Evolutionary conservation across 805 yeast species (phyloP).

Genomic region (Wickerhamomyces bisporus): DNA sequence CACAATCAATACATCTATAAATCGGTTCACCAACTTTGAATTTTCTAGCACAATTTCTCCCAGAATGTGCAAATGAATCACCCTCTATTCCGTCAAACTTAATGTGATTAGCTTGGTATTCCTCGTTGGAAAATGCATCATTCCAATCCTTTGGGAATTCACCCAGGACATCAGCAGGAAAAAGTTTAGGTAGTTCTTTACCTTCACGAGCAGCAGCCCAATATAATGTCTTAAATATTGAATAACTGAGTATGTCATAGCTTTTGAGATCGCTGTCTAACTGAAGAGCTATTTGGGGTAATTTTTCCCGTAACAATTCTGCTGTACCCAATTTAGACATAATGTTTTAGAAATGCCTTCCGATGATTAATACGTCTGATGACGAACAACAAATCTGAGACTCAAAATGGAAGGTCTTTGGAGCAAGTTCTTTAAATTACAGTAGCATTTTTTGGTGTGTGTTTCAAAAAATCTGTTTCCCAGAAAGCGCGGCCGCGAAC

Average conservation of each 20-base stretch:
- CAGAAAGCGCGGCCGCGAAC: too few relatives aligned
- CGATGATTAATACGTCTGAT: too few relatives aligned
- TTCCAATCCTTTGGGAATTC: conserved; percentile 7
- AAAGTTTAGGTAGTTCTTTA: conserved; percentile 26
- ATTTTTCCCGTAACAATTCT: too few relatives aligned
- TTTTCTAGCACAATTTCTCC: conserved; percentile 65
- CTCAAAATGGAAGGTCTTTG: too few relatives aligned
- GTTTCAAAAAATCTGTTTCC: too few relatives aligned
- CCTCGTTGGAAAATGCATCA: neutral
- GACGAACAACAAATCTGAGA: too few relatives aligned
- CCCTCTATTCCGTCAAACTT: neutral
- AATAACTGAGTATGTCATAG: neutral
- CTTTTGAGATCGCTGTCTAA: conserved; percentile 3
- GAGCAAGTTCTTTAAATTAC: too few relatives aligned
- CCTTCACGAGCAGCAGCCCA: conserved; percentile 36
- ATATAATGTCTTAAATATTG: conserved; percentile 15
- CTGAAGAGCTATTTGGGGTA: too few relatives aligned
- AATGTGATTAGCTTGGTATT: too few relatives aligned
- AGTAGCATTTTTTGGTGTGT: too few relatives aligned
- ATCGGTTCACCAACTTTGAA: conserved; percentile 60
- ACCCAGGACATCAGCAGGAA: conserved; percentile 23
- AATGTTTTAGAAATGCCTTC: too few relatives aligned
- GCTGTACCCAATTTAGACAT: too few relatives aligned
- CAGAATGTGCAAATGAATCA: conserved; percentile 33
- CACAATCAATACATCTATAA: conserved; percentile 72